Evolutionary conservation across 768 basidiomycete genomes (phyloP), one percentile per base, ranked within the genome.

Genomic region (Termitomyces sp.): DNA sequence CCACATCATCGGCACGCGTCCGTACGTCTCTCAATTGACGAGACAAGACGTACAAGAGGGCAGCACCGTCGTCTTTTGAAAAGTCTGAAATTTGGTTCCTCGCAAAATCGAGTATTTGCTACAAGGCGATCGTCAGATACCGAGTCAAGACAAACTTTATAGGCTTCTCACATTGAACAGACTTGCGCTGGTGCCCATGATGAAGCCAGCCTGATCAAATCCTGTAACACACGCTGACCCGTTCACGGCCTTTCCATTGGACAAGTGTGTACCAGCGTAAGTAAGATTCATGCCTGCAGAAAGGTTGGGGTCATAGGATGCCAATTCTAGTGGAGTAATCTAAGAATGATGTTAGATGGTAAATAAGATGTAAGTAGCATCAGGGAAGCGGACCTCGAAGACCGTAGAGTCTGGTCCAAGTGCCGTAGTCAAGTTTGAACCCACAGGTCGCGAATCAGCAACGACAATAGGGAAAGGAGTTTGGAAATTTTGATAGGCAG

Each of bases 151-250:
- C 22, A 22, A 36, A 20, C 13, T 12, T 7, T 16, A 44, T 16
- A 41, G 11, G 5, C 20, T 23, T 58, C 72, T 53, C 58, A 82
- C 84, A 59, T 84, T 85, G 69, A 89, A 89, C 23, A 88, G 65
- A 60, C 79, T 85, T 16, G 88, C 81, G 35, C 89, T 90, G 2
- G 82, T 82, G 9, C 88, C 91, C 76, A 90, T 86, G 32, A 92
- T 65, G 65, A 90, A 93, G 0, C 78, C 79, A 0, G 78, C 80
- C 66, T 88, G 87, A 63, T 92, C 89, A 61, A 91, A 92, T 7
- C 84, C 85, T 5, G 78, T 80, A 12, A 85, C 84, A 66, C 93
- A 95, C 1, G 80, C 68, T 11, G 82, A 79, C 6, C 72, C 66
- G 56, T 81, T 83, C 11, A 68, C 70, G 0, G 86, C 77, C 54